phyloP scores from a whole-genome alignment of 148 eudicot species.

The Chenopodium suecicum region DNA sequence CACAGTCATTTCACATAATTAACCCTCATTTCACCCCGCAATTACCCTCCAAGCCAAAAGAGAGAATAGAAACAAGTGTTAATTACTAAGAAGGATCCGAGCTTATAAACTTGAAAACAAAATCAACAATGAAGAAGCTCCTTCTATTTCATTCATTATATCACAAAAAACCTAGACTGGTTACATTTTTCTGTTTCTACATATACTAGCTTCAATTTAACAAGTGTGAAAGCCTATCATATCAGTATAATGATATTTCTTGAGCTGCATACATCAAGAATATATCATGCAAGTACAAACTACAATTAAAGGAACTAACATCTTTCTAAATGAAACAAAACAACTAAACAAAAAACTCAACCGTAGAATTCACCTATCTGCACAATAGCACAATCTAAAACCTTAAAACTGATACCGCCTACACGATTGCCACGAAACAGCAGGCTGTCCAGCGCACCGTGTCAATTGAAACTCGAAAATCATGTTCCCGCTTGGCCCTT shows the following conservation, averaged over 20 bases:
- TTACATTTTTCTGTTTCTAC: background rate
- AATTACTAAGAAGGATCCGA: background rate
- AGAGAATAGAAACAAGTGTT: background rate
- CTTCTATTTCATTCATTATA: background rate
- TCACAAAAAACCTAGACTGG: background rate
- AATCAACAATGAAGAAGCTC: background rate
- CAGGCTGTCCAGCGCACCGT: constrained; percentile 36
- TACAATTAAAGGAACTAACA: background rate
- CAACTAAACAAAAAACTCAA: background rate
- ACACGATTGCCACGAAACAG: constrained; percentile 16
- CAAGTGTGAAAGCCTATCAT: background rate
- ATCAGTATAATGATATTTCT: background rate
- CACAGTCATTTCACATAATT: background rate
- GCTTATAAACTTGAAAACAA: background rate
- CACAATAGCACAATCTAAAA: background rate
- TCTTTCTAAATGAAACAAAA: background rate
- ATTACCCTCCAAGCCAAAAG: background rate
- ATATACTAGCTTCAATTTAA: background rate
- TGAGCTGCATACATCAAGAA: background rate
- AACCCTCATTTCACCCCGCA: background rate
- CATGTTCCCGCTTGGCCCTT: constrained; percentile 29
- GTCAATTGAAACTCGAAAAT: constrained; percentile 44
- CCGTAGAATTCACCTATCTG: background rate
- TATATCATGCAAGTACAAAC: background rate
- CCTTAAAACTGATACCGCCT: constrained; percentile 12